Evolutionary conservation across 441 rosid species (phyloP), one percentile per base, ranked within the genome.

Genomic region (Macaranga tanarius): DNA sequence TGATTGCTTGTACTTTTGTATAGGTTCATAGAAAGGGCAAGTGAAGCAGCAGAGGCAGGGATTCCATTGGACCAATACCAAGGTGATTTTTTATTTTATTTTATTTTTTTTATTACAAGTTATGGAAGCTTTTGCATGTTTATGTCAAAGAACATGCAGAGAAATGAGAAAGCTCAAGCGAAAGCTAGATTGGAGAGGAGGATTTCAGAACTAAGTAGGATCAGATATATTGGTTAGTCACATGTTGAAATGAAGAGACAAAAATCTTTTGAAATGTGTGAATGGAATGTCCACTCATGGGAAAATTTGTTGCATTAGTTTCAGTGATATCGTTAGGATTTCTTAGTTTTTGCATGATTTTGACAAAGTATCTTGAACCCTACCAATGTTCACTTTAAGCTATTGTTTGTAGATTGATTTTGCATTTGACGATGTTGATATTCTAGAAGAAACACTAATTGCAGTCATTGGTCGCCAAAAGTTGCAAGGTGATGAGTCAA

Each of bases 361-460:
- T 16, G 51, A 26, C 28, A 9, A 54, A 19, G n/a, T 25, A 5
- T 12, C 47, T 70, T 55, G 55, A 34, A 25, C 38, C 66, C 70
- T 19, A 56, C 10, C 73, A 25, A 15, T 13, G 19, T 40, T 73
- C 69, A 72, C 62, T 70, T 70, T 34, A 50, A 75, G 70, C 38
- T 74, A 69, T 44, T 69, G 7, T 68, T 63, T 88, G 81, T 80
- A 92, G 96, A 90, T 92, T 73, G 96, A 90, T 86, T 82, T 92
- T 74, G 88, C 94, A 73, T 92, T 90, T 84, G 88, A 84, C 80
- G 96, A 90, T 80, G 93, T 89, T 88, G 95, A 92, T 83, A 77
- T 87, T 58, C 74, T 92, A 75, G 96, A 92, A 81, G 79, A 73
- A 68, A 83, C 96, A 5, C 80, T 89, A 34, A 55, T 82, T 70